Base-by-base conservation (phyloP, 1,139 yeast species). In the Candida neerlandica region DNA sequence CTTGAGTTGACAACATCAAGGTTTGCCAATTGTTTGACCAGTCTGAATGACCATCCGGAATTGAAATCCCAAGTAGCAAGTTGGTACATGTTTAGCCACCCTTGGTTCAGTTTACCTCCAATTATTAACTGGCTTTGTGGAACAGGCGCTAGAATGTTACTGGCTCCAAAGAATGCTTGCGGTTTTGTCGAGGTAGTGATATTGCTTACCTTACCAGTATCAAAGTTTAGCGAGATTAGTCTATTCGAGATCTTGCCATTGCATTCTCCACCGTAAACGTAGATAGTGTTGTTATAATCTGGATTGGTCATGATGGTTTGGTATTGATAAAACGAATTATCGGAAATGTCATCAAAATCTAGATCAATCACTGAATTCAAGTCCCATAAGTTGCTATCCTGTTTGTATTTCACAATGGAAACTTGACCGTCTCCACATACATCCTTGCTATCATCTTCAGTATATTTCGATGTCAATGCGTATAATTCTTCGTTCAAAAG, bases 41-140 rank as follows among this genome's bases (percentile, higher is more conserved):
- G 59, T 47, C 62, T 59, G 43, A 70, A 71, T 19, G 77, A 71
- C 81, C 81, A 76, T 0, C 81, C 81, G 23, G 77, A 62, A 38
- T 56, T 52, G 47, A 73, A 75, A 50, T 69, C 66, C 81, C 81
- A 76, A 0, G 77, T 70, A 2, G 80, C 80, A 37, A 76, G 58
- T 56, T 75, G 80, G 55, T 67, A 66, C 80, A 76, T 74, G 55
- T 65, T 74, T 41, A 76, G 59, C 80, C 80, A 76, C 0, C 78
- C 78, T 7, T 58, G 56, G 33, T 54, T 51, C 48, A 74, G 70
- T 48, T 70, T 63, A 1, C 81, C 81, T 0, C 80, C 81, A 47
- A 76, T 64, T 0, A 75, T 62, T 43, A 76, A 58, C 54, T 70
- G 78, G 15, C 65, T 64, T 47, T 66, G 72, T 0, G 77, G 69